Percentiles rank a stretch among this genome's conserved stretches.
phyloP scores from a whole-genome alignment of 176 grass and related monocot genomes.

The Typha latifolia region DNA sequence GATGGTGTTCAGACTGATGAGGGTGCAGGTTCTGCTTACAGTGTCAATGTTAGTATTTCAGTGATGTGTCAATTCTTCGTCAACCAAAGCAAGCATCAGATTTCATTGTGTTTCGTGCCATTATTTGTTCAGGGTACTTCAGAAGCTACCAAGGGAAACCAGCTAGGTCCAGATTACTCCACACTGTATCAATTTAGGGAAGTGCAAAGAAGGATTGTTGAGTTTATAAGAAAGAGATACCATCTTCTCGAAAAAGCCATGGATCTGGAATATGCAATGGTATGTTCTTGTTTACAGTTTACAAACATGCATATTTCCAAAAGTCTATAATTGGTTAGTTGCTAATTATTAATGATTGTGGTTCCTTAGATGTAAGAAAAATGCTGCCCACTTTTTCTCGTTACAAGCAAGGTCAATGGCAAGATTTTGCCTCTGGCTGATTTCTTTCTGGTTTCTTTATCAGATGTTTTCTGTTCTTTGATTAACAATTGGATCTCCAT shows the following conservation, averaged over 20 bases:
- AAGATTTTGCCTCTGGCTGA: too few species aligned
- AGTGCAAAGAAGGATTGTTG: slow-evolving; percentile 77
- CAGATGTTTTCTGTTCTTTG: too few species aligned
- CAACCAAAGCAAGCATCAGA: slow-evolving; percentile 6
- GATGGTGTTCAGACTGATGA: slow-evolving; percentile 43
- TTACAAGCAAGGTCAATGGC: too few species aligned
- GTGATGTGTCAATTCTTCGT: background rate
- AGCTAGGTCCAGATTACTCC: slow-evolving; percentile 25
- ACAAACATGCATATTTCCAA: background rate
- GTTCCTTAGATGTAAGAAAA: background rate
- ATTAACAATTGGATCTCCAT: too few species aligned
- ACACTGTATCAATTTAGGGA: slow-evolving; percentile 53
- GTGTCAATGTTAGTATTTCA: slow-evolving; percentile 37
- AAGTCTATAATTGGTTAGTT: background rate
- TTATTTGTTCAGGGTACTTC: slow-evolving; percentile 55
- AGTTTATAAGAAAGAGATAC: slow-evolving; percentile 91
- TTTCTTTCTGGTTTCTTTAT: too few species aligned
- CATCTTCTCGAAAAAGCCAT: slow-evolving; percentile 86
- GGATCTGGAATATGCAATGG: slow-evolving; percentile 86
- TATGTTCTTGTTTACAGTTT: slow-evolving; percentile 27
- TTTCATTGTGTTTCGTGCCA: slow-evolving; percentile 1
- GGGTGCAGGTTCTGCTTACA: slow-evolving; percentile 19
- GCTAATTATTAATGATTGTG: background rate
- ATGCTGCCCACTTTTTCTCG: too few species aligned
- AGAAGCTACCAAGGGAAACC: slow-evolving; percentile 46